These are phyloP conservation scores for Barnettozyma populi DNA, from an alignment of 805 yeast genomes.

Conservation along the genomic window DNA sequence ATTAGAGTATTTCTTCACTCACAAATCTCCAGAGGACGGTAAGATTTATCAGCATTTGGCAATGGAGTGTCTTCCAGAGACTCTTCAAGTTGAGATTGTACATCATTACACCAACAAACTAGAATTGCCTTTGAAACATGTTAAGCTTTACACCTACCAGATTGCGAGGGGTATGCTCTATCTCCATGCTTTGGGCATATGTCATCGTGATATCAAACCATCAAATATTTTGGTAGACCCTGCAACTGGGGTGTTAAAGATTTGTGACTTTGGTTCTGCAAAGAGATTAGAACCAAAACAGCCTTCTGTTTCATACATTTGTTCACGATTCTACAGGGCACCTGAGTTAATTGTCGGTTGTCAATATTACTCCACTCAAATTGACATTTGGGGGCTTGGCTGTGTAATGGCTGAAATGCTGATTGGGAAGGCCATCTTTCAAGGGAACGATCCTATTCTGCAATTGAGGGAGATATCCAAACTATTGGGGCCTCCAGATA, in stretches of 20 bases:
- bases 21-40: slow-evolving; percentile 55
- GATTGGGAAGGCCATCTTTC: slow-evolving; percentile 90
- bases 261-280: slow-evolving; percentile 85
- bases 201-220: slow-evolving; percentile 83
- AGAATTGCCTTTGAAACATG: slow-evolving; percentile 64
- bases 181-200: slow-evolving; percentile 71
- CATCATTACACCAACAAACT: slow-evolving; percentile 56
- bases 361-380: slow-evolving; percentile 79
- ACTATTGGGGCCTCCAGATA: slow-evolving; percentile 82
- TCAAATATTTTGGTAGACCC: slow-evolving; percentile 78
- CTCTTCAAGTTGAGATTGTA: slow-evolving; percentile 69
- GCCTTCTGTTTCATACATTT: slow-evolving; percentile 91
- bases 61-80: slow-evolving; percentile 84
- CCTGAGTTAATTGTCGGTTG: slow-evolving; percentile 95
- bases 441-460: slow-evolving; percentile 83
- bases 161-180: slow-evolving; percentile 80
- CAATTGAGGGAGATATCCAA: slow-evolving; percentile 90
- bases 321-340: slow-evolving; percentile 92
- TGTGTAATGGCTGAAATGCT: slow-evolving; percentile 95
- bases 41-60: slow-evolving; percentile 74
- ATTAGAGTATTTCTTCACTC: slow-evolving; percentile 66
- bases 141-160: slow-evolving; percentile 74
- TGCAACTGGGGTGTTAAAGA: slow-evolving; percentile 55
- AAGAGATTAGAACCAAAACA: slow-evolving; percentile 71
- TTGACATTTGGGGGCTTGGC: slow-evolving; percentile 97